Percentiles rank a stretch among this genome's conserved stretches.
Evolutionary conservation across 2,329 filamentous ascomycete genomes (phyloP).

Genomic region (Aspergillus eucalypticola): DNA sequence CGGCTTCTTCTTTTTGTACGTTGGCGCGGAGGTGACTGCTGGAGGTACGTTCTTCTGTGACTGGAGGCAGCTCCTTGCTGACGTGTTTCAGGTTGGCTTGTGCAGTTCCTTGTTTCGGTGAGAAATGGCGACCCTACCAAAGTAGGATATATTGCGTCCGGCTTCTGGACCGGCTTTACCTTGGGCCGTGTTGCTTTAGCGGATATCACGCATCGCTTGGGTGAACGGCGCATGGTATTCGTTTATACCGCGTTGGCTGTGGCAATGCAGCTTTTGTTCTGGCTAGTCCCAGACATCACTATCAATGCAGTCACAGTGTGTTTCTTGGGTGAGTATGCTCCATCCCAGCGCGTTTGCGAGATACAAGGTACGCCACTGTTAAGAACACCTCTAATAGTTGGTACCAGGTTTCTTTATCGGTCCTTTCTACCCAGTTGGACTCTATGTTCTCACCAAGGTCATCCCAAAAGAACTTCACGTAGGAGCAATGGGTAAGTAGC

Average conservation of each 20-base stretch:
- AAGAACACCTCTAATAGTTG: neutral
- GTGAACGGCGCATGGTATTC: slow-evolving; percentile 27
- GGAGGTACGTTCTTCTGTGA: slow-evolving; percentile 17
- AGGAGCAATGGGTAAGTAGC: slow-evolving; percentile 25
- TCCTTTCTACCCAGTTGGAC: slow-evolving; percentile 28
- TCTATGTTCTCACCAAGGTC: slow-evolving; percentile 26
- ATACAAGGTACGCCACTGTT: neutral
- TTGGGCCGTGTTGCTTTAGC: slow-evolving; percentile 24
- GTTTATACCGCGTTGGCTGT: slow-evolving; percentile 23
- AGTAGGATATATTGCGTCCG: slow-evolving; percentile 27
- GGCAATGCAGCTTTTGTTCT: slow-evolving; percentile 25
- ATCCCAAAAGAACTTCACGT: slow-evolving; percentile 26
- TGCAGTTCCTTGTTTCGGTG: slow-evolving; percentile 26
- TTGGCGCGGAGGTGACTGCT: slow-evolving; percentile 25
- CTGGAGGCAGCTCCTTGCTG: neutral
- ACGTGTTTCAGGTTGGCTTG: slow-evolving; percentile 22
- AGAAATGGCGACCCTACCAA: slow-evolving; percentile 25
- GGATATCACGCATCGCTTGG: slow-evolving; percentile 26
- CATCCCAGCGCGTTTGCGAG: neutral
- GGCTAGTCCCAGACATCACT: slow-evolving; percentile 24
- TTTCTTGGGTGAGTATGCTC: slow-evolving; percentile 20
- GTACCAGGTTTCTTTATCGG: slow-evolving; percentile 29
- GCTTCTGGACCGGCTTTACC: slow-evolving; percentile 27
- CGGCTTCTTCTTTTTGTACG: slow-evolving; percentile 28
- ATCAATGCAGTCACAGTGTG: slow-evolving; percentile 27